Conservation (phyloP, 1,284 basidiomycete species). For the Rhodotorula sp. region DNA sequence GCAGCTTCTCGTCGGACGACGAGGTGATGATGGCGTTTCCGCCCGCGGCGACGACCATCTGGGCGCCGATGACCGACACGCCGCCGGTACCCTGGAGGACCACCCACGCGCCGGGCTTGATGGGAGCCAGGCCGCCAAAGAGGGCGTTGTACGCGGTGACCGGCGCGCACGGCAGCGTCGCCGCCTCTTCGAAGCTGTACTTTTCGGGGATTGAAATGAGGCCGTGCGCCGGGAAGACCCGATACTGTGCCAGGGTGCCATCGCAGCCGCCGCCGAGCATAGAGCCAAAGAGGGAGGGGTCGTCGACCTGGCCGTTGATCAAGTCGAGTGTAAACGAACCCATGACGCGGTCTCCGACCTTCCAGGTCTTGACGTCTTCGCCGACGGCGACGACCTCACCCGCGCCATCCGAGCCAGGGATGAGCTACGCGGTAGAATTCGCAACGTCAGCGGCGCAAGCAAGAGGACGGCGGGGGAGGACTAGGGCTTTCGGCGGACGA, state of each 20-base stretch:
- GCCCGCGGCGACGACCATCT: conserved; percentile 60
- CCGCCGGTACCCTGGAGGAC: conserved; percentile 53
- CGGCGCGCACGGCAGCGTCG: conserved; percentile 8
- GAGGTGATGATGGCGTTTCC: conserved; percentile 62
- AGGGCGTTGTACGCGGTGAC: conserved; percentile 11
- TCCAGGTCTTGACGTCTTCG: conserved; percentile 37
- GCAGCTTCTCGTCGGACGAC: conserved; percentile 62
- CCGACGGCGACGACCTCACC: conserved; percentile 51
- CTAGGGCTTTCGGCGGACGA: background rate
- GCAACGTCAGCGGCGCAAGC: background rate
- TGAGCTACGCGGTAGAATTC: conserved; percentile 30
- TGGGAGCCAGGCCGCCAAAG: conserved; percentile 38
- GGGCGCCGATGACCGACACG: conserved; percentile 54
- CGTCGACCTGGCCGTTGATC: conserved; percentile 2
- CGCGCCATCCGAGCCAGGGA: conserved; percentile 51
- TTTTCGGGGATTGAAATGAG: conserved; percentile 1
- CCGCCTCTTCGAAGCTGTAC: conserved; percentile 2
- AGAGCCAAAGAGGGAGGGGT: background rate
- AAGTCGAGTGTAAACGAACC: conserved; percentile 4
- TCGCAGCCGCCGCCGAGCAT: conserved; percentile 9
- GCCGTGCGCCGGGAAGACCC: background rate
- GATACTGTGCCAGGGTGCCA: conserved; percentile 5
- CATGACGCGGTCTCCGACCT: conserved; percentile 7
- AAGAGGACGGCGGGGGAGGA: too few species aligned
- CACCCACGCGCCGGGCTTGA: conserved; percentile 51